Base-by-base conservation (phyloP, 495 filamentous ascomycete species). In the Talaromyces adpressus region DNA sequence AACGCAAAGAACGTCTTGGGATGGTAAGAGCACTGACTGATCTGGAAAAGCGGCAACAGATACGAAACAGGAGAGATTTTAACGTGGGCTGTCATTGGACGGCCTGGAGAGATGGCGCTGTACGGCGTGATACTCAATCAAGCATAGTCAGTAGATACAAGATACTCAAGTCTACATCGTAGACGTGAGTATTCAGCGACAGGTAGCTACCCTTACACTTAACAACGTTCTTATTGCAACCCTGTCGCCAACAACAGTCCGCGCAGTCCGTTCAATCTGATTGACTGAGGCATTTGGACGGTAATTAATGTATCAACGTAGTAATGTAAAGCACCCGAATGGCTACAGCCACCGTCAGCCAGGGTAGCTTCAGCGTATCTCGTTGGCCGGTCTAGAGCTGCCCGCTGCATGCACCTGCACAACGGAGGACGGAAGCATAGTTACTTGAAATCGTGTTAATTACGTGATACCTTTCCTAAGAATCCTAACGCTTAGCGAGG, bases 341-440 rank as follows among this genome's bases (percentile, higher is more conserved):
- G 41, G 41, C 45, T 56, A 56, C 52, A 23, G 52, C 52, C 52
- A 56, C 52, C 18, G 22, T 27, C 52, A 56, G 52, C 52, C 52
- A 56, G 52, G 52, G 52, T 29, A 56, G 52, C 52, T 56, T 14
- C 52, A 20, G n/a, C 52, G 52, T n/a, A 25, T 29, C 8, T 56
- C 52, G 52, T 56, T 56, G 52, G 52, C 27, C 11, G 52, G 52
- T 27, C 27, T 29, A 56, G 52, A 56, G 52, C 23, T 27, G 23
- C 52, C 29, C 22, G 16, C 52, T 56, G 52, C 52, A 56, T 56
- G 27, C 52, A n/a, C n/a, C 52, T 27, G 52, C 52, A 56, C 52
- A 11, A 56, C 52, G 52, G 52, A 56, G 52, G 27, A 25, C 52
- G 52, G 52, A 56, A 56, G 27, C 27, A 56, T 56, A 23, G 16